These are phyloP conservation scores for Elsinoe necatrix DNA, from an alignment of 2,329 filamentous ascomycete species.

Conservation along the genomic window DNA sequence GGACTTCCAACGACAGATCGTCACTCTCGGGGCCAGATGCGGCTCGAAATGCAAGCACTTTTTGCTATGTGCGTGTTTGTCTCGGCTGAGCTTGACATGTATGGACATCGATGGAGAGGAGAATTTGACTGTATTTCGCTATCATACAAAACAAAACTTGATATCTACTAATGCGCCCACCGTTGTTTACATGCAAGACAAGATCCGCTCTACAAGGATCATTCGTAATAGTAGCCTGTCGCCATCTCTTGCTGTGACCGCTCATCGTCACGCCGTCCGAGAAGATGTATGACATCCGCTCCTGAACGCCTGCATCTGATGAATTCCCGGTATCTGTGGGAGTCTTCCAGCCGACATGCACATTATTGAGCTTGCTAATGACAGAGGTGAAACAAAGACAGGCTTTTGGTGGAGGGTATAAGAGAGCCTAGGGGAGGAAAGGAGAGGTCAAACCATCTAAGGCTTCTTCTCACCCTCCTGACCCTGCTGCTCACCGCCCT, in stretches of 20 bases:
- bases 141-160: neutral
- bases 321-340: neutral
- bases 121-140: conserved; percentile 11
- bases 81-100: neutral
- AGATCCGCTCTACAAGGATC: conserved; percentile 9
- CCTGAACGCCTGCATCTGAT: conserved; percentile 12
- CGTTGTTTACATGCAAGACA: conserved; percentile 11
- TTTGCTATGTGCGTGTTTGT: neutral
- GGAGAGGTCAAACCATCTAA: conserved; percentile 30
- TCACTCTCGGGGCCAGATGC: neutral
- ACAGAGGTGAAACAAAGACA: conserved; percentile 2
- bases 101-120: neutral
- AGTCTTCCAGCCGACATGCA: conserved; percentile 6
- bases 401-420: neutral
- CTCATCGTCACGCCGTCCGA: neutral
- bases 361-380: conserved; percentile 7
- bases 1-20: neutral
- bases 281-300: neutral
- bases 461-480: conserved; percentile 67
- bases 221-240: neutral
- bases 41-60: neutral
- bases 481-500: conserved; percentile 31
- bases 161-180: conserved; percentile 12
- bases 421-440: neutral
- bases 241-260: neutral